These are phyloP conservation scores for Talaromyces thailandensis DNA, from an alignment of 495 filamentous ascomycete species.

Conservation along the genomic window DNA sequence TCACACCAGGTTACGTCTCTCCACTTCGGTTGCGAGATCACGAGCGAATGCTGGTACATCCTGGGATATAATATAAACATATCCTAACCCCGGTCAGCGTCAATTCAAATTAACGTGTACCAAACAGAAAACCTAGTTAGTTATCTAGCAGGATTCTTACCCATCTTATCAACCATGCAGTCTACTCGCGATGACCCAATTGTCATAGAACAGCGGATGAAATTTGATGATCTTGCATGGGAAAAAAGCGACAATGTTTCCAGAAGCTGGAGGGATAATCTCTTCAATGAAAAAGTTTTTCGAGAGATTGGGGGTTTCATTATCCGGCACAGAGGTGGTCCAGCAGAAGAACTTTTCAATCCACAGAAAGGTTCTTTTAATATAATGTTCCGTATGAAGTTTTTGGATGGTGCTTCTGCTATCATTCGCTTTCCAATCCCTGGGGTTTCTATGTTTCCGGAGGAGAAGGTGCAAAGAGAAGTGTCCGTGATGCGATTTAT, in stretches of 20 bases:
- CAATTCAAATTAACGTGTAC: too few species aligned
- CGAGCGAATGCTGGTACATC: too few species aligned
- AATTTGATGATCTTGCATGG: conserved; percentile 21
- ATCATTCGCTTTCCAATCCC: conserved; percentile 18
- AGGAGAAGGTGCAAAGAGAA: conserved; percentile 32
- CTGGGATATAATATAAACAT: too few species aligned
- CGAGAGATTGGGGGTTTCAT: conserved; percentile 15
- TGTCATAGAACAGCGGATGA: conserved; percentile 5
- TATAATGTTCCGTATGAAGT: conserved; percentile 15
- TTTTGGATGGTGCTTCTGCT: conserved; percentile 9
- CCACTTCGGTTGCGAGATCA: too few species aligned
- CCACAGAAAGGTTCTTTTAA: conserved; percentile 12
- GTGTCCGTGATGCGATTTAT: conserved; percentile 28
- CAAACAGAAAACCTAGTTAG: too few species aligned
- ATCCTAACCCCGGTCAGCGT: too few species aligned
- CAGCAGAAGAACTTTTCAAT: background rate
- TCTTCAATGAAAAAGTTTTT: conserved; percentile 14
- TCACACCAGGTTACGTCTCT: too few species aligned
- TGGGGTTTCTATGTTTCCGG: conserved; percentile 15
- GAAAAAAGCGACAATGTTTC: conserved; percentile 15
- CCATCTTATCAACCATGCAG: too few species aligned
- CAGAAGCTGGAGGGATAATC: conserved; percentile 10
- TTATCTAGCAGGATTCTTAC: too few species aligned
- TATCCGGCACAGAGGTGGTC: conserved; percentile 6
- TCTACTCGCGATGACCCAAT: too few species aligned